Conservation (phyloP, 495 filamentous ascomycete species). For the Annulohypoxylon moriforme region DNA sequence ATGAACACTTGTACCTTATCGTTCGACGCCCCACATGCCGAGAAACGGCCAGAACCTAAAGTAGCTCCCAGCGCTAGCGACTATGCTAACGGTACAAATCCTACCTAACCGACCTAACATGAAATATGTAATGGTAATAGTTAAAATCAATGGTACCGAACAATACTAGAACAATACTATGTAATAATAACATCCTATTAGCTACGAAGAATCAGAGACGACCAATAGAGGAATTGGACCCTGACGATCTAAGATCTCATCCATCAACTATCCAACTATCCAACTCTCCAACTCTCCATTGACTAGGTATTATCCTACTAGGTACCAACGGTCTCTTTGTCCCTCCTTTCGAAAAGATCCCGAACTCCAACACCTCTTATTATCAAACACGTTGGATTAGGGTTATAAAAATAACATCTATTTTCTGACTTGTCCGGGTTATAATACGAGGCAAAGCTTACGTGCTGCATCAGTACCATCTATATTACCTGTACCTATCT, state of each 20-base stretch:
- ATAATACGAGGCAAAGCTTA: slow-evolving; percentile 32
- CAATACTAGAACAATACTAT: no score
- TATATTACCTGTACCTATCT: neutral
- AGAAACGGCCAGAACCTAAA: slow-evolving; percentile 25
- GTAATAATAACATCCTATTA: slow-evolving; percentile 12
- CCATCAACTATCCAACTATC: slow-evolving; percentile 12
- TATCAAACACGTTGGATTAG: slow-evolving; percentile 32
- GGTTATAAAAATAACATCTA: slow-evolving; percentile 1
- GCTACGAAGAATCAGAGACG: slow-evolving; percentile 2
- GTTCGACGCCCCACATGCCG: slow-evolving; percentile 31
- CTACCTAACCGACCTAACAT: neutral
- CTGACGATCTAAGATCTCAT: slow-evolving; percentile 41
- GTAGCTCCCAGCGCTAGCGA: slow-evolving; percentile 1
- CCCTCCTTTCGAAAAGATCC: slow-evolving; percentile 12
- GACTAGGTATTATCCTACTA: slow-evolving; percentile 1
- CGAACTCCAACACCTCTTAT: slow-evolving; percentile 29
- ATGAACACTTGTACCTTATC: slow-evolving; percentile 40
- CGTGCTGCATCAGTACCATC: slow-evolving; percentile 15
- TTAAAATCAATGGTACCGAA: slow-evolving; percentile 4
- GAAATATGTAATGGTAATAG: slow-evolving; percentile 12
- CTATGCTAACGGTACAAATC: neutral
- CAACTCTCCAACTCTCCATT: neutral
- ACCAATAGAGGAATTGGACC: slow-evolving; percentile 33
- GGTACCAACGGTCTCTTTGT: neutral
- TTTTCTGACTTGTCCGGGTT: neutral